Conservation (phyloP, 192 early-diverging fungal species). For the Podochytrium sp. region DNA sequence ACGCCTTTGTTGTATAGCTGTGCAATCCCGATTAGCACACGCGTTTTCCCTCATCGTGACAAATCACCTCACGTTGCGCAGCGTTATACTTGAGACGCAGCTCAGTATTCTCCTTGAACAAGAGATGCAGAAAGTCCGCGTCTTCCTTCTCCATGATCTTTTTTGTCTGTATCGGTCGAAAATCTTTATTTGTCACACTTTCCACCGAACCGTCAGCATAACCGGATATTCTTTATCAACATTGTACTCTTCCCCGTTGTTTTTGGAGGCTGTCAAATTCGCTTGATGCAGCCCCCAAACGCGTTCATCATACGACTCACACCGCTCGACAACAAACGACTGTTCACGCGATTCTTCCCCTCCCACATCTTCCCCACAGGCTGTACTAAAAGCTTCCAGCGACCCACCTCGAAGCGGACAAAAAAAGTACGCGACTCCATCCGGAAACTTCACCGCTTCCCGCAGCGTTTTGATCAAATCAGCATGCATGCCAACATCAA, state of each 20-base stretch:
- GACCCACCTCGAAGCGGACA: neutral
- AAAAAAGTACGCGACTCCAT: conserved; percentile 15
- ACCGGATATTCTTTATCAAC: conserved; percentile 24
- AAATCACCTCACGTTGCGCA: conserved; percentile 52
- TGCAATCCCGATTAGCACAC: neutral
- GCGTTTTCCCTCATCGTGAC: too few relatives aligned
- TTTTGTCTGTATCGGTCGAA: neutral
- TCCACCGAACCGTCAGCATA: neutral
- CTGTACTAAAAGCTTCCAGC: neutral
- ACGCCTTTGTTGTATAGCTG: conserved; percentile 58
- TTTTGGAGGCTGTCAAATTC: neutral
- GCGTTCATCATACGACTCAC: neutral
- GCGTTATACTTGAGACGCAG: conserved; percentile 51
- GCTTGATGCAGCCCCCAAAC: conserved; percentile 1
- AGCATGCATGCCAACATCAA: neutral
- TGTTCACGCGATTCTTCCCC: neutral
- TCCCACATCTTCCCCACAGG: neutral
- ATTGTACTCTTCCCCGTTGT: neutral
- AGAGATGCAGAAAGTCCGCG: conserved; percentile 54
- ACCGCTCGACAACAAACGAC: neutral
- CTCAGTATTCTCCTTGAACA: conserved; percentile 65
- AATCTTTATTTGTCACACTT: neutral
- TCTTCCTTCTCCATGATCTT: conserved; percentile 59
- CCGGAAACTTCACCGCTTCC: neutral
- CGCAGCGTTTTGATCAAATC: neutral